Evolutionary conservation across 1,284 basidiomycete species (phyloP).

Genomic region (Fistulinella cinereoalba): DNA sequence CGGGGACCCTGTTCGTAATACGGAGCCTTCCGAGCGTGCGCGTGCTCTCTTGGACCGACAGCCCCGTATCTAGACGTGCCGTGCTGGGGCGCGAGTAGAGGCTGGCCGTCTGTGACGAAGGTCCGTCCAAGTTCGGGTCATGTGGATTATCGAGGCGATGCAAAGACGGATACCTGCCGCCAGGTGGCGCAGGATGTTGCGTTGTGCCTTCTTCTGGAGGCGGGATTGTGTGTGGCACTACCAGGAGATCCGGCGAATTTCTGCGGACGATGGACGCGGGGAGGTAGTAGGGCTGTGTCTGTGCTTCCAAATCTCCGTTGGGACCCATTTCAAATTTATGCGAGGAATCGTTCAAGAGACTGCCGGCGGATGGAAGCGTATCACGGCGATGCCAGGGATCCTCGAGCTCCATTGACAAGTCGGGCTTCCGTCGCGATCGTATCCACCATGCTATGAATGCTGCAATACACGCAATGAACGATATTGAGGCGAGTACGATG

Average conservation of each 20-base stretch:
- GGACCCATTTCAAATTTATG: constrained; percentile 3
- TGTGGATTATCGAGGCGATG: not conserved
- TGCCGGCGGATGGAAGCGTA: constrained; percentile 2
- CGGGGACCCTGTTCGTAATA: constrained; percentile 43
- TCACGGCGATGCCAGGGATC: constrained; percentile 25
- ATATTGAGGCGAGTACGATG: constrained; percentile 31
- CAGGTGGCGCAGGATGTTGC: not conserved
- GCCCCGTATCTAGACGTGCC: constrained; percentile 15
- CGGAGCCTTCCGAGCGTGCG: constrained; percentile 38
- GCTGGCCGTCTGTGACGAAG: not conserved
- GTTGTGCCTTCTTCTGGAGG: constrained; percentile 1
- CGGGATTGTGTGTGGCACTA: constrained; percentile 10
- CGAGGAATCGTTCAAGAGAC: not conserved
- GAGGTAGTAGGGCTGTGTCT: constrained; percentile 19
- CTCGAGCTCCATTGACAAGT: constrained; percentile 18
- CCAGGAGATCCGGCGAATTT: constrained; percentile 16
- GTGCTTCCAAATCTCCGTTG: not conserved
- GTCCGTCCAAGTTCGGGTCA: not conserved
- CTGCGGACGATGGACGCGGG: constrained; percentile 23
- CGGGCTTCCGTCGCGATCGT: constrained; percentile 22
- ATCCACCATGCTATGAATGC: constrained; percentile 34
- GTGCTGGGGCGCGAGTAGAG: constrained; percentile 7
- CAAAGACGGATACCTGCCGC: not conserved
- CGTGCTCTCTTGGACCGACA: constrained; percentile 33
- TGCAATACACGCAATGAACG: constrained; percentile 28